Percentiles rank a stretch among this genome's conserved stretches.
Conservation (phyloP, 2,329 filamentous ascomycete species). For the Colletotrichum cereale region DNA sequence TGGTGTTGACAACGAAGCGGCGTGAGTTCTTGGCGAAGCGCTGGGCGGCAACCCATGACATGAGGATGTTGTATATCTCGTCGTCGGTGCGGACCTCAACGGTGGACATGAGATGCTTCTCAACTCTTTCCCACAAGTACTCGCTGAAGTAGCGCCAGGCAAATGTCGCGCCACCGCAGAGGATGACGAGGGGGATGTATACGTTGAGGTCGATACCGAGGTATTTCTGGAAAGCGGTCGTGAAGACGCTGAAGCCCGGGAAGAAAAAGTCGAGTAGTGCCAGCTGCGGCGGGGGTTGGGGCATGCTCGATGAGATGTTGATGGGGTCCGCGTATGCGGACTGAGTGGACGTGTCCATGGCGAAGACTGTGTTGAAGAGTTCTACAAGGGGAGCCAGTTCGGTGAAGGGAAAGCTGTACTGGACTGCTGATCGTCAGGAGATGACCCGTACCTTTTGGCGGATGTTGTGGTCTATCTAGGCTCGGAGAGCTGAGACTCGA, state of each 20-base stretch:
- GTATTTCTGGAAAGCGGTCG: slow-evolving; percentile 65
- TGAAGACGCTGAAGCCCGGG: slow-evolving; percentile 73
- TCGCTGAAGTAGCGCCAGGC: slow-evolving; percentile 65
- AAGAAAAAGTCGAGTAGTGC: slow-evolving; percentile 72
- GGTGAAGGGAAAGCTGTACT: background rate
- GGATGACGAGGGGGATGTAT: slow-evolving; percentile 70
- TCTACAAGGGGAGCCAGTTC: background rate
- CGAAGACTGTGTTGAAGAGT: background rate
- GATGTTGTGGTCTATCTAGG: background rate
- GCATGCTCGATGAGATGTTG: slow-evolving; percentile 6
- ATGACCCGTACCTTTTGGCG: background rate
- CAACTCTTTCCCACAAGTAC: slow-evolving; percentile 61
- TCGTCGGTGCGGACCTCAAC: slow-evolving; percentile 77
- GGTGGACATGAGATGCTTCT: slow-evolving; percentile 71
- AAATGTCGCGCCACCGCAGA: slow-evolving; percentile 62
- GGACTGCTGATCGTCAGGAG: background rate
- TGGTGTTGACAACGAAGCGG: slow-evolving; percentile 74
- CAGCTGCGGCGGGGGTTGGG: slow-evolving; percentile 51
- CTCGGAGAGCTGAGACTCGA: background rate
- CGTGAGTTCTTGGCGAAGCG: slow-evolving; percentile 70
- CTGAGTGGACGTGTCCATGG: slow-evolving; percentile 24
- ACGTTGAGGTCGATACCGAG: slow-evolving; percentile 72
- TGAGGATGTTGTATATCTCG: slow-evolving; percentile 79
- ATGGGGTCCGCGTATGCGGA: slow-evolving; percentile 16
- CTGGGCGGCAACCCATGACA: slow-evolving; percentile 77